These are phyloP conservation scores for Salvia sclarea DNA, from an alignment of 305 asterid species.

Conservation along the genomic window DNA sequence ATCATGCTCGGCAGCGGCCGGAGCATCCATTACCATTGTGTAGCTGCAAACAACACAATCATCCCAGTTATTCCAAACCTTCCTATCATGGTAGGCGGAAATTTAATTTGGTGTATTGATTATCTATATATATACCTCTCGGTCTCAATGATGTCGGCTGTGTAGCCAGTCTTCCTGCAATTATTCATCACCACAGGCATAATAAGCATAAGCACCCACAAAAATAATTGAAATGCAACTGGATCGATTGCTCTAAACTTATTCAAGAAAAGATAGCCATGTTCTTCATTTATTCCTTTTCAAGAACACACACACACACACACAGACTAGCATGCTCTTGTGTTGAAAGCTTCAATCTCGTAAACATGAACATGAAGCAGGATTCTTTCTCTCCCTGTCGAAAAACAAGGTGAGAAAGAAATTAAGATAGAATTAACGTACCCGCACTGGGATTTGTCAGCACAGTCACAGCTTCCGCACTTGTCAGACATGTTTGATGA, in stretches of 20 bases:
- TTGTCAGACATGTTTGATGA: slow-evolving; percentile 49
- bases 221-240: no score
- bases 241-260: background rate
- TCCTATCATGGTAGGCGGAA: no score
- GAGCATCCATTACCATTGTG: slow-evolving; percentile 42
- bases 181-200: background rate
- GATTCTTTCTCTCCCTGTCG: no score
- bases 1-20: slow-evolving; percentile 47
- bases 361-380: no score
- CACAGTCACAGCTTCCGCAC: slow-evolving; percentile 56
- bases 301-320: no score
- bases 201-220: background rate
- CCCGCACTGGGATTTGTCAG: slow-evolving; percentile 50
- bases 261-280: no score
- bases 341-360: no score
- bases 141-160: slow-evolving; percentile 53
- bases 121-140: slow-evolving; percentile 32
- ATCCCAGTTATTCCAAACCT: background rate
- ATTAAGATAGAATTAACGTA: background rate
- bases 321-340: no score
- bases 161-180: slow-evolving; percentile 63
- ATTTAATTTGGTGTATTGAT: background rate
- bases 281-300: no score
- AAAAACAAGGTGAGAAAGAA: no score
- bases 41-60: slow-evolving; percentile 42